Evolutionary conservation across 139 green algal species (phyloP).

Genomic region (Pseudopediastrum boryanum): DNA sequence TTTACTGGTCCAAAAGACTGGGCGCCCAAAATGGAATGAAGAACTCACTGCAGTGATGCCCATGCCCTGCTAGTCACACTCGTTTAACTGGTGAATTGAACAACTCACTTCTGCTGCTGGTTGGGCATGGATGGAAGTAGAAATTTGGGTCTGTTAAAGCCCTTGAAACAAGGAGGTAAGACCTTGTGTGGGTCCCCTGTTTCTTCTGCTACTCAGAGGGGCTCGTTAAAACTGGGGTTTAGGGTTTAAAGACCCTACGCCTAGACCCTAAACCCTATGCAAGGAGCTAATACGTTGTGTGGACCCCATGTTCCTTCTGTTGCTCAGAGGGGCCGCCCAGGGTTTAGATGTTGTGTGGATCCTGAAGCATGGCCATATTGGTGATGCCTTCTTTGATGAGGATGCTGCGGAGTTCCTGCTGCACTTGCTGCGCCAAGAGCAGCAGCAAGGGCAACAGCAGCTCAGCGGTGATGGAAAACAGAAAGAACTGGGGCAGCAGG

Average conservation of each 20-base stretch:
- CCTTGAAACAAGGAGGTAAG: too few species aligned
- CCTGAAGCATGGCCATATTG: constrained; percentile 79
- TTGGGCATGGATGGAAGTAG: background rate
- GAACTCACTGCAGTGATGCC: too few species aligned
- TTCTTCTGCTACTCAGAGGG: constrained; percentile 25
- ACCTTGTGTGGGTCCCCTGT: background rate
- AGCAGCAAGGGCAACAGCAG: background rate
- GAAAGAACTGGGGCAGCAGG: background rate
- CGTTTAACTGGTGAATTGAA: too few species aligned
- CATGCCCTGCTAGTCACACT: too few species aligned
- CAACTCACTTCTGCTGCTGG: background rate
- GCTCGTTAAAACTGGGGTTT: too few species aligned
- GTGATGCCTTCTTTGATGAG: constrained; percentile 88
- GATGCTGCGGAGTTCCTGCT: constrained; percentile 82
- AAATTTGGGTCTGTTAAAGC: too few species aligned
- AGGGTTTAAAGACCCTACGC: too few species aligned
- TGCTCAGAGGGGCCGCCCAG: constrained; percentile 37
- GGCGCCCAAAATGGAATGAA: too few species aligned
- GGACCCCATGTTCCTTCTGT: constrained; percentile 3
- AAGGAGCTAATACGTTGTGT: background rate
- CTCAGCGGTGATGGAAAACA: too few species aligned
- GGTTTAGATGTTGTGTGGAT: constrained; percentile 79
- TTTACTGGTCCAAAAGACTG: too few species aligned
- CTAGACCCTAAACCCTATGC: too few species aligned
- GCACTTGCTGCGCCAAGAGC: constrained; percentile 42